Conservation (phyloP, 169 alveolate genomes). For the Besnoitia besnoiti region DNA sequence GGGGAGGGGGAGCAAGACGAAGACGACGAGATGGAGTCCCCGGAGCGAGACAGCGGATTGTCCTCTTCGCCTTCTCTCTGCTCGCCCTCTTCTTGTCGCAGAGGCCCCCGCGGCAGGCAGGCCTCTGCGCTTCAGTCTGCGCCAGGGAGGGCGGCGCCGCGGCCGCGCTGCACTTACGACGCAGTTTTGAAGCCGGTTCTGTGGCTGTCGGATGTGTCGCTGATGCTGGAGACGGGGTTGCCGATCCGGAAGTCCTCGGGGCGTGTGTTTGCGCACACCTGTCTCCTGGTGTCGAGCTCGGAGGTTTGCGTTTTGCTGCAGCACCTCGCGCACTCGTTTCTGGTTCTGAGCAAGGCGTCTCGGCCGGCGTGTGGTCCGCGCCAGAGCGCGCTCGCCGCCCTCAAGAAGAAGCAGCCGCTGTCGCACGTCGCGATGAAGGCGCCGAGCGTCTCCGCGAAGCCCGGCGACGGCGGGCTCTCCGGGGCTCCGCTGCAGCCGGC, state of each 20-base stretch:
- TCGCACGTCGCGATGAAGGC: conserved; percentile 1
- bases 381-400: neutral
- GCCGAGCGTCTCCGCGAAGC: neutral
- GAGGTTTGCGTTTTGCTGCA: neutral
- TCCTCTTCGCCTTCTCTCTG: too few relatives aligned
- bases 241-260: neutral
- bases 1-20: too few relatives aligned
- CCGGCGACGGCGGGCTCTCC: neutral
- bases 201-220: conserved; percentile 22
- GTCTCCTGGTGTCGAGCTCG: conserved; percentile 1
- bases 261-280: neutral
- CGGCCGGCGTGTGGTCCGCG: too few relatives aligned
- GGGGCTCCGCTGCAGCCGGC: neutral
- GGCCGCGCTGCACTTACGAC: neutral
- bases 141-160: neutral
- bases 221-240: neutral
- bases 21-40: too few relatives aligned
- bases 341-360: neutral
- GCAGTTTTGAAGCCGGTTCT: neutral
- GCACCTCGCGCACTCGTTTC: neutral
- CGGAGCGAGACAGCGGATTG: too few relatives aligned
- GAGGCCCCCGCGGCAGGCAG: too few relatives aligned
- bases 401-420: neutral
- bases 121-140: too few relatives aligned
- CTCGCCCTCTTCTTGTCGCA: too few relatives aligned